These are phyloP conservation scores for Pichia sporocuriosa DNA, from an alignment of 805 yeast genomes.

Conservation along the genomic window DNA sequence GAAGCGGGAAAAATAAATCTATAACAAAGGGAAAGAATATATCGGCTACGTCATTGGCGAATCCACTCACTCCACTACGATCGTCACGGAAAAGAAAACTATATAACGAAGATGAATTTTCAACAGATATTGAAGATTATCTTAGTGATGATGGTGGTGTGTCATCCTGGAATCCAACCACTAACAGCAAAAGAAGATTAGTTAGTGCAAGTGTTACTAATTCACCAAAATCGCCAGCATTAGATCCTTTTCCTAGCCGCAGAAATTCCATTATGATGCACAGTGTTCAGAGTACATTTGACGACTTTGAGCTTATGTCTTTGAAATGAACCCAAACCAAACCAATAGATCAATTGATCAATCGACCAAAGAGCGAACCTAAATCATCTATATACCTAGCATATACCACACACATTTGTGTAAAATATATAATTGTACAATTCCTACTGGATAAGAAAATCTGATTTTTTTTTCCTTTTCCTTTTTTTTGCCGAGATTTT, in stretches of 20 bases:
- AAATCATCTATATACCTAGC: too few species aligned
- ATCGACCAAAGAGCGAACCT: too few species aligned
- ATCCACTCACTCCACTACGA: constrained; percentile 1
- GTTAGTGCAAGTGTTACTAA: constrained; percentile 13
- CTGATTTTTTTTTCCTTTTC: too few species aligned
- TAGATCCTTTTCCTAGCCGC: constrained; percentile 14
- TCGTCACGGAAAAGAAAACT: constrained; percentile 5
- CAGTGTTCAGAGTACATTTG: constrained; percentile 25
- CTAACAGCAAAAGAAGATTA: constrained; percentile 12
- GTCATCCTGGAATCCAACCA: constrained; percentile 3
- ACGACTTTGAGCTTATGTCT: constrained; percentile 27
- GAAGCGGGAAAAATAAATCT: too few species aligned
- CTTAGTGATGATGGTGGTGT: constrained; percentile 10
- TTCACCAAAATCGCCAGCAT: constrained; percentile 13
- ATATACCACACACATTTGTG: too few species aligned
- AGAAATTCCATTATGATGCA: constrained; percentile 23
- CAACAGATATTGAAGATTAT: constrained; percentile 8
- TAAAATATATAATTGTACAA: too few species aligned
- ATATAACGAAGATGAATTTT: constrained; percentile 4
- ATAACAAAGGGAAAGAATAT: not conserved
- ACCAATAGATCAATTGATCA: not conserved
- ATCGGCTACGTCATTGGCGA: not conserved
- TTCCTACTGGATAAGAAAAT: too few species aligned
- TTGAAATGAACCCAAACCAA: constrained; percentile 5
- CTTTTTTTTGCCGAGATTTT: too few species aligned